These are phyloP conservation scores for Bretziella fagacearum DNA, from an alignment of 2,329 filamentous ascomycete species.

Conservation along the genomic window DNA sequence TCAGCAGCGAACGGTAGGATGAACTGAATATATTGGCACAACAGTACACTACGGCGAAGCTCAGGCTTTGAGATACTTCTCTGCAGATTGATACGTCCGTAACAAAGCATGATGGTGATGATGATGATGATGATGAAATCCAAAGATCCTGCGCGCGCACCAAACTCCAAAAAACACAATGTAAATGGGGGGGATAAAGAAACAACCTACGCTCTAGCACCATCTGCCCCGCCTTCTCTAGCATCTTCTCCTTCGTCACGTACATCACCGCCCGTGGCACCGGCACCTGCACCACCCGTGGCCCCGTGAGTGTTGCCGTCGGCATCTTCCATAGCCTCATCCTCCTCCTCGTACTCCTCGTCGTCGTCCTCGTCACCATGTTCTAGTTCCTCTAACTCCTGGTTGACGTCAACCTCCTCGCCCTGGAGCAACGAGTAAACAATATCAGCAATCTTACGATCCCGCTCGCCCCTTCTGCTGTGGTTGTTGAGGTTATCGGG, in stretches of 20 bases:
- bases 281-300: conserved; percentile 68
- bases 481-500: conserved; percentile 53
- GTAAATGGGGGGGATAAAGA: not conserved
- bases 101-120: not conserved
- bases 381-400: conserved; percentile 47
- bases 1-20: not conserved
- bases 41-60: not conserved
- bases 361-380: conserved; percentile 41
- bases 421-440: conserved; percentile 74
- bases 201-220: conserved; percentile 94
- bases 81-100: not conserved
- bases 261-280: conserved; percentile 79
- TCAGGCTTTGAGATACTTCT: not conserved
- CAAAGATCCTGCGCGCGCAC: not conserved
- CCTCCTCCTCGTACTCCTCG: conserved; percentile 48
- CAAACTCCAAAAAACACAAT: not conserved
- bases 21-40: conserved; percentile 1
- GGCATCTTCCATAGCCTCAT: conserved; percentile 10
- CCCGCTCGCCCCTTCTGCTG: conserved; percentile 67
- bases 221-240: conserved; percentile 86
- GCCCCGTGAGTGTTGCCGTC: conserved; percentile 30
- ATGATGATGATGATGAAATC: no score
- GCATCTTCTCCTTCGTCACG: conserved; percentile 77
- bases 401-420: conserved; percentile 65
- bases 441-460: conserved; percentile 74